Base-by-base conservation (phyloP, 345 rosid genomes). In the Dipteronia sinensis region DNA sequence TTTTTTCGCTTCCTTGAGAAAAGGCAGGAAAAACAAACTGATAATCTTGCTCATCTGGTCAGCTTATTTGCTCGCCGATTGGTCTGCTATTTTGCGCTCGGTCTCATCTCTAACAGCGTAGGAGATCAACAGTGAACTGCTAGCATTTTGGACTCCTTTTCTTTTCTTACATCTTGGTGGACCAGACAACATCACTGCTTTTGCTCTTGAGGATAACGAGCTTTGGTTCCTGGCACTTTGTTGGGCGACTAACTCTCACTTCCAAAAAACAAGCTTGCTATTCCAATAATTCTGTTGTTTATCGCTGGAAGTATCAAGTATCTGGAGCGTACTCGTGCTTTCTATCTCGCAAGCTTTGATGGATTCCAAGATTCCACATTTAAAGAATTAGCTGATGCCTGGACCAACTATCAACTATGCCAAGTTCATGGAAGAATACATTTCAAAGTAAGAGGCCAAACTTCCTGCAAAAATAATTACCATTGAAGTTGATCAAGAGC, bases 371-470 rank as follows among this genome's bases (percentile, higher is more conserved):
- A 74, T 1, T 73, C 67, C 69, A 27, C 29, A 1, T 27, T 1
- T 27, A 27, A 27, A 27, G 29, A 27, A 27, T 27, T 27, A 27
- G 29, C 29, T 27, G 2, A 27, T 27, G 29, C 85, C 91, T 0
- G 91, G 96, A 12, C n/a, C n/a, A n/a, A n/a, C n/a, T n/a, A 90
- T 89, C 5, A 88, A 90, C 69, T 92, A 84, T 17, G 71, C 51
- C 49, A 34, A 40, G 22, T 22, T n/a, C 0, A 3, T 65, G n/a
- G 23, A 29, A 5, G 44, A 16, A 23, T 17, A 47, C 38, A 27
- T 27, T 27, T 27, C 29, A 27, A 27, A 27, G 29, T 1, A 27
- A 27, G 29, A 27, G 29, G 29, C 29, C 29, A 27, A 27, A 27
- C 29, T 27, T 27, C 29, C 29, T 27, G 29, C 29, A 27, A 27